These are phyloP conservation scores for Leccinum uliginosum DNA, from an alignment of 768 basidiomycete genomes.

Conservation along the genomic window DNA sequence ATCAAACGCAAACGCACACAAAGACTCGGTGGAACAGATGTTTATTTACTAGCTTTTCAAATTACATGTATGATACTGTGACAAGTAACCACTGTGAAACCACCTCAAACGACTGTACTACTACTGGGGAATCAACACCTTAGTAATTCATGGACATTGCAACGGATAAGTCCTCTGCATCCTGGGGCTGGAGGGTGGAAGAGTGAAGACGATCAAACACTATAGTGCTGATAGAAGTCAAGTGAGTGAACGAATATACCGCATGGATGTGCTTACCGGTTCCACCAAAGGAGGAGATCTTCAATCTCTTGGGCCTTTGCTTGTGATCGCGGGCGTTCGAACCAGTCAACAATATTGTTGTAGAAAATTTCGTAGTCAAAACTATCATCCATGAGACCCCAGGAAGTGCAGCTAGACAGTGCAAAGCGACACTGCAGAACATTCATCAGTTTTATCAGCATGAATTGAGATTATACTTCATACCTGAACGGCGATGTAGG, in stretches of 20 bases:
- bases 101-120: too few species aligned
- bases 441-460: background rate
- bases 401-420: background rate
- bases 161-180: background rate
- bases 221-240: background rate
- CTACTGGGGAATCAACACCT: too few species aligned
- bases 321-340: background rate
- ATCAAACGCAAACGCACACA: background rate
- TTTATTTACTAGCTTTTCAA: too few species aligned
- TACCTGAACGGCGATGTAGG: background rate
- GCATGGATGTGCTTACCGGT: background rate
- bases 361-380: background rate
- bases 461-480: background rate
- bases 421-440: background rate
- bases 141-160: background rate
- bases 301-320: background rate
- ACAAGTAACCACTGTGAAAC: too few species aligned
- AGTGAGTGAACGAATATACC: background rate
- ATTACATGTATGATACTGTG: too few species aligned
- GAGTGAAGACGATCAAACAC: background rate
- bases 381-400: background rate
- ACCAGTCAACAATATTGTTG: background rate
- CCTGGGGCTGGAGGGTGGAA: background rate
- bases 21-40: slow-evolving; percentile 7
- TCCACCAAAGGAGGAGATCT: background rate